These are phyloP conservation scores for Niveomyces coronatus DNA, from an alignment of 2,329 filamentous ascomycete genomes.

Conservation along the genomic window DNA sequence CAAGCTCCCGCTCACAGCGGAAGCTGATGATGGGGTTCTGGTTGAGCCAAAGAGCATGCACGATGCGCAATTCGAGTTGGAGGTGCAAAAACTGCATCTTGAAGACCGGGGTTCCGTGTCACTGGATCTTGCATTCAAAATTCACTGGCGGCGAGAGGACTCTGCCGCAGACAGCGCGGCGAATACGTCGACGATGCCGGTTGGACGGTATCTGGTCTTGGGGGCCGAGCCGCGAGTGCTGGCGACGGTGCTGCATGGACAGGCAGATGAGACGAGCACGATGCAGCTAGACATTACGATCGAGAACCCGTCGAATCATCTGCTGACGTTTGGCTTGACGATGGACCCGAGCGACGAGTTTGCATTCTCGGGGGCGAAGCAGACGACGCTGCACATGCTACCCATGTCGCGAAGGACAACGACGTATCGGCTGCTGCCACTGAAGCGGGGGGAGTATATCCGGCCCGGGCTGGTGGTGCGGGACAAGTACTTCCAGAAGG, in stretches of 20 bases:
- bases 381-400: slow-evolving; percentile 67
- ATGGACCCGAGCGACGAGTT: slow-evolving; percentile 94
- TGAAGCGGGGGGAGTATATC: slow-evolving; percentile 56
- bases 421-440: slow-evolving; percentile 65
- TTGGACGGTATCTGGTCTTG: slow-evolving; percentile 72
- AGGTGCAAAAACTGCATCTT: slow-evolving; percentile 64
- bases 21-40: slow-evolving; percentile 30
- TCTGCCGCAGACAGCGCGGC: slow-evolving; percentile 20
- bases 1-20: slow-evolving; percentile 25
- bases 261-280: slow-evolving; percentile 23
- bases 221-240: slow-evolving; percentile 82
- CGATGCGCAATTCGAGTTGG: slow-evolving; percentile 62
- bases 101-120: slow-evolving; percentile 72
- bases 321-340: slow-evolving; percentile 80
- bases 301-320: slow-evolving; percentile 91
- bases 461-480: slow-evolving; percentile 64
- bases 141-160: slow-evolving; percentile 62
- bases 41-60: slow-evolving; percentile 59
- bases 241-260: slow-evolving; percentile 40
- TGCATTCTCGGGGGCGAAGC: slow-evolving; percentile 83
- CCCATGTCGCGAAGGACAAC: slow-evolving; percentile 67
- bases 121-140: slow-evolving; percentile 63
- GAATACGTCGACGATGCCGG: slow-evolving; percentile 59
- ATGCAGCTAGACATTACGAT: slow-evolving; percentile 52
- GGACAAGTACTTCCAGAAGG: slow-evolving; percentile 91